Conservation (phyloP, 176 grass and related monocot genomes). For the Bothriochloa decipiens region DNA sequence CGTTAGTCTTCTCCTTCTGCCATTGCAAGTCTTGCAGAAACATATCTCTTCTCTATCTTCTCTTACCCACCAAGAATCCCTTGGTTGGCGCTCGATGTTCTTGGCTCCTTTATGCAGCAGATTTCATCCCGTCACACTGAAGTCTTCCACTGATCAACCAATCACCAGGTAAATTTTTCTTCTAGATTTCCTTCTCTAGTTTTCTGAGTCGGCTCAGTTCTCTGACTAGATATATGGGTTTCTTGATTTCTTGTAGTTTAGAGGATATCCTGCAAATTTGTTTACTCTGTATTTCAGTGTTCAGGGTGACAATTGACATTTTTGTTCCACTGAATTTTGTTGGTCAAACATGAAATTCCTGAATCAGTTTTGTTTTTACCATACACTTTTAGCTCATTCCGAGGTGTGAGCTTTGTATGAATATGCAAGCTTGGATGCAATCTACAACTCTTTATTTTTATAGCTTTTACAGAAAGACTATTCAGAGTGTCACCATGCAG, state of each 20-base stretch:
- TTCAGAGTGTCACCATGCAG: not conserved
- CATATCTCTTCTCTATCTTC: not conserved
- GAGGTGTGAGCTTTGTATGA: not conserved
- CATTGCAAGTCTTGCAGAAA: conserved; percentile 23
- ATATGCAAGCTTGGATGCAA: not conserved
- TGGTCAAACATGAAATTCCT: not conserved
- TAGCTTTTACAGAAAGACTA: not conserved
- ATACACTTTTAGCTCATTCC: not conserved
- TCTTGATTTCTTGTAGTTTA: not conserved
- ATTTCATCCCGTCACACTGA: not conserved
- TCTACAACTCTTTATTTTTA: not conserved
- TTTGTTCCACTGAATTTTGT: conserved; percentile 11
- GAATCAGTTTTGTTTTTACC: not conserved
- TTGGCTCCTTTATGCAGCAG: conserved; percentile 14
- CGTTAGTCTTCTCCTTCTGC: conserved; percentile 12
- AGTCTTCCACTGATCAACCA: not conserved
- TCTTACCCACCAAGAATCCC: not conserved
- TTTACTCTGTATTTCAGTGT: not conserved
- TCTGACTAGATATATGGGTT: not conserved
- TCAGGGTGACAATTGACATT: not conserved
- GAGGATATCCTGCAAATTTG: not conserved
- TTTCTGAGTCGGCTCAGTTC: conserved; percentile 19
- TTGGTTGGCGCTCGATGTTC: conserved; percentile 15
- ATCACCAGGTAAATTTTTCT: conserved; percentile 23
- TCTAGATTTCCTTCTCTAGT: conserved; percentile 9